Evolutionary conservation across 176 grass and related monocot species (phyloP).

Genomic region (Hsuehochloa calcarea): DNA sequence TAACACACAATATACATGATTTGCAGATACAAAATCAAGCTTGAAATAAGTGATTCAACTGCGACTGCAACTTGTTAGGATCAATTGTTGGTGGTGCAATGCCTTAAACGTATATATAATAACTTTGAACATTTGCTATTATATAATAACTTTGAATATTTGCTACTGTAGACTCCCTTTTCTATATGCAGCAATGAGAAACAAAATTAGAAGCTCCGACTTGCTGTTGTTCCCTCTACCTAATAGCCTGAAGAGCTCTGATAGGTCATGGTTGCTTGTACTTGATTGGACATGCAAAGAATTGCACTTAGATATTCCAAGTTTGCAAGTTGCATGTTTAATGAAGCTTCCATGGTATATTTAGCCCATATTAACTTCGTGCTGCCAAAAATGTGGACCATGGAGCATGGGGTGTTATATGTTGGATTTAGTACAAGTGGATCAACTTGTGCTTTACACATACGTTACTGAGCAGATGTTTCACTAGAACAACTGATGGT

Average conservation of each 20-base stretch:
- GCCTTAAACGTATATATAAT: not conserved
- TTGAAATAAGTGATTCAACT: not conserved
- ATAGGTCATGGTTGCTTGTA: not conserved
- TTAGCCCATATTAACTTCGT: slow-evolving; percentile 12
- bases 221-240: slow-evolving; percentile 34
- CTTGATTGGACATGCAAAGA: slow-evolving; percentile 26
- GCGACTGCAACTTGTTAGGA: no score
- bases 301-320: slow-evolving; percentile 11
- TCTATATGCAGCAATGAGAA: slow-evolving; percentile 39
- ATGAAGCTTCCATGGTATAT: slow-evolving; percentile 21
- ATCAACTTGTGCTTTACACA: slow-evolving; percentile 10
- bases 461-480: not conserved
- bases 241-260: slow-evolving; percentile 18
- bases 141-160: no score
- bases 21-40: not conserved
- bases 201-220: slow-evolving; percentile 45
- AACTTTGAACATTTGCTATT: slow-evolving; percentile 33
- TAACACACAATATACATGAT: no score
- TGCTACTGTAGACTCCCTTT: slow-evolving; percentile 39
- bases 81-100: slow-evolving; percentile 31
- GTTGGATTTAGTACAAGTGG: slow-evolving; percentile 3
- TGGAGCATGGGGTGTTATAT: not conserved
- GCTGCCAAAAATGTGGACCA: not conserved
- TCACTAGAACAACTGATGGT: slow-evolving; percentile 19
- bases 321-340: slow-evolving; percentile 39